Base-by-base conservation (phyloP, 2,329 filamentous ascomycete genomes). In the Monilinia vaccinii-corymbosi region DNA sequence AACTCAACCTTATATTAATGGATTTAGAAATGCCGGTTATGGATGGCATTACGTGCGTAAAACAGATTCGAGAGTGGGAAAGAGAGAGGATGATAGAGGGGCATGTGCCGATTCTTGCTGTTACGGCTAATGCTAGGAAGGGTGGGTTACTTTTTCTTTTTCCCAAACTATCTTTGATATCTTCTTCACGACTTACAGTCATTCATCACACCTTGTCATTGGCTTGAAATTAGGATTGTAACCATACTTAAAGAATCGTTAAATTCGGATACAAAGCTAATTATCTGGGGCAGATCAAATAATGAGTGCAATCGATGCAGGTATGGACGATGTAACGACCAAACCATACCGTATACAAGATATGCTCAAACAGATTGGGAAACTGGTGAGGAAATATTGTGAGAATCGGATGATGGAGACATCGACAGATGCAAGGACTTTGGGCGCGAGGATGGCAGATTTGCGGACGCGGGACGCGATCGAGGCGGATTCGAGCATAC, bases 1-100 rank as follows among this genome's bases (percentile, higher is more conserved):
- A 88, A 31, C 82, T 82, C 1, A 42, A 50, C 18, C 78, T 91
- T 45, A 84, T 91, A 11, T 73, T 91, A 4, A 91, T 91, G 87
- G 88, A 92, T 68, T 77, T 90, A 50, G 87, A 91, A 68, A 91
- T 91, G 88, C 88, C 88, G 1, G 80, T 91, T 48, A 91, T 91
- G 87, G 86, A 91, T 67, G 88, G 88, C 40, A 81, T 88, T 73
- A 86, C 85, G 1, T 90, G 87, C 65, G 85, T 87, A 13, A 79
- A 79, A 51, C 80, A 78, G 62, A 90, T 92, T 53, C 80, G 88
- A 13, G 78, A 85, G 62, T 74, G 89, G 28, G 86, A 91, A 71
- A 74, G 73, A 55, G 76, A 81, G 45, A 83, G 84, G 2, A 23
- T 50, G 23, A 79, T 88, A 42, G 76, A 77, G n/a, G 74, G 78